phyloP scores from a whole-genome alignment of 352 stramenopile genomes.

The Globisporangium acanthophoron region DNA sequence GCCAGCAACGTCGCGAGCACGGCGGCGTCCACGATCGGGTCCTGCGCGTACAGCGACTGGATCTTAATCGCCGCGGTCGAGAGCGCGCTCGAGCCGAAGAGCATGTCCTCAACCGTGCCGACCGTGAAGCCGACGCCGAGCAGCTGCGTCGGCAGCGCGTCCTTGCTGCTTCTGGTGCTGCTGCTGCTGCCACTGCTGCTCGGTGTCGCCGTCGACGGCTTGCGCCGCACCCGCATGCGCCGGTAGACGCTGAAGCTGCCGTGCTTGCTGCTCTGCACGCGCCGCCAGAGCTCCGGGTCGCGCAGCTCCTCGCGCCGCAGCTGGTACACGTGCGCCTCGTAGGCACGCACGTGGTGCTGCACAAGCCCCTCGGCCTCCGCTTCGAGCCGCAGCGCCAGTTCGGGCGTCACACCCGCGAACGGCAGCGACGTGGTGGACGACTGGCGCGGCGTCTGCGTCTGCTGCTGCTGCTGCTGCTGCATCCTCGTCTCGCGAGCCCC shows the following conservation, averaged over 20 bases:
- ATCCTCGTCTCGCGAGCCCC: neutral
- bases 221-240: constrained; percentile 6
- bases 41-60: constrained; percentile 16
- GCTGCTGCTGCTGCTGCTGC: constrained; percentile 3
- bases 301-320: constrained; percentile 12
- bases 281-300: constrained; percentile 13
- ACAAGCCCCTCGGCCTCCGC: constrained; percentile 15
- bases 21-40: constrained; percentile 15
- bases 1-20: constrained; percentile 14
- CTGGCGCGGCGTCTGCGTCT: constrained; percentile 3
- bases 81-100: constrained; percentile 14
- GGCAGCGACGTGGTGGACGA: constrained; percentile 15
- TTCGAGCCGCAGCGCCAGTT: constrained; percentile 13
- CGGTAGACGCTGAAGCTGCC: constrained; percentile 15
- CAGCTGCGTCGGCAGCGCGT: constrained; percentile 17
- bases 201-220: neutral
- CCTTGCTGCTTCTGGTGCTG: neutral
- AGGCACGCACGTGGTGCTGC: constrained; percentile 18
- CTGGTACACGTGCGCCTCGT: constrained; percentile 16
- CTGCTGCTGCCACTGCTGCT: neutral
- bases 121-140: constrained; percentile 15
- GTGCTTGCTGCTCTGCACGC: constrained; percentile 13
- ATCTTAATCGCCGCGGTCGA: constrained; percentile 20
- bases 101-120: constrained; percentile 20
- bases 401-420: constrained; percentile 8